Conservation (phyloP, 1,284 basidiomycete species). For the Ganoderma meredithae region DNA sequence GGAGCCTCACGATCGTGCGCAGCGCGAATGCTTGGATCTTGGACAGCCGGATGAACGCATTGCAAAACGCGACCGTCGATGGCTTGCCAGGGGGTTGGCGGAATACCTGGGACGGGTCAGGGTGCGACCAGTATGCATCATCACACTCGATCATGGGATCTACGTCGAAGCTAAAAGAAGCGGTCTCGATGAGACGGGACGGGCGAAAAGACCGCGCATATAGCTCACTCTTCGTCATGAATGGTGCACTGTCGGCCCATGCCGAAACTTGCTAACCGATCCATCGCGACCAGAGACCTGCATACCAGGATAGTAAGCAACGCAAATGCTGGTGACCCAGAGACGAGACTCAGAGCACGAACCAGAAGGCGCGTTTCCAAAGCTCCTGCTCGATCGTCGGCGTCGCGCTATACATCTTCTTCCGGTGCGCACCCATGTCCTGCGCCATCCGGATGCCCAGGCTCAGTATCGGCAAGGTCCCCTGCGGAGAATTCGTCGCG, state of each 20-base stretch:
- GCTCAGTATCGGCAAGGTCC: conserved; percentile 51
- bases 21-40: conserved; percentile 62
- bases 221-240: conserved; percentile 79
- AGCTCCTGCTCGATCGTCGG: conserved; percentile 50
- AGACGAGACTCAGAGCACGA: conserved; percentile 35
- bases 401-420: conserved; percentile 40
- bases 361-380: conserved; percentile 62
- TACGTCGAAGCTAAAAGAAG: conserved; percentile 68
- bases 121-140: conserved; percentile 82
- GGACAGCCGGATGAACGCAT: conserved; percentile 57
- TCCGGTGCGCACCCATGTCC: conserved; percentile 53
- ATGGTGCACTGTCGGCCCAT: conserved; percentile 86
- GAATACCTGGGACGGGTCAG: conserved; percentile 55
- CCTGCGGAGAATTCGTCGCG: conserved; percentile 37
- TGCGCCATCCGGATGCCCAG: conserved; percentile 52
- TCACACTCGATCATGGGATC: conserved; percentile 83
- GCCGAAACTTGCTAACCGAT: conserved; percentile 69
- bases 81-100: conserved; percentile 69
- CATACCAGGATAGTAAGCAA: conserved; percentile 64
- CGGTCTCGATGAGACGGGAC: too few relatives aligned
- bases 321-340: conserved; percentile 71
- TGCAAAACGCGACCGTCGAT: conserved; percentile 58
- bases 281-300: conserved; percentile 69
- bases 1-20: conserved; percentile 54
- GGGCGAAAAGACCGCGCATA: background rate